Percentiles rank a stretch among this genome's conserved stretches.
These are phyloP conservation scores for Xylariomycetidae sp. DNA, from an alignment of 2,329 filamentous ascomycete genomes.

Conservation along the genomic window DNA sequence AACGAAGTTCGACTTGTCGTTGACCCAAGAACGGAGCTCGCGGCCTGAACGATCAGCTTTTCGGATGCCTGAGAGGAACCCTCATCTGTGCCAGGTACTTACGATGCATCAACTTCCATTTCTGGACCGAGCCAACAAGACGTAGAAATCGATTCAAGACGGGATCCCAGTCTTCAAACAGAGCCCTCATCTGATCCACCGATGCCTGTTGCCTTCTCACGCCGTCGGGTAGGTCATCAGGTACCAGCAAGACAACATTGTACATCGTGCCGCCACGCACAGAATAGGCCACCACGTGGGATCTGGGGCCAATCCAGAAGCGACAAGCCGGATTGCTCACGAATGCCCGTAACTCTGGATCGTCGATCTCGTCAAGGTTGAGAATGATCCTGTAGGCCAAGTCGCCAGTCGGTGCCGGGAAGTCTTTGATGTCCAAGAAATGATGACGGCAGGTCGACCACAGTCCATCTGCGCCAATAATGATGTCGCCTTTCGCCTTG, in stretches of 20 bases:
- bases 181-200: slow-evolving; percentile 52
- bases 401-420: slow-evolving; percentile 55
- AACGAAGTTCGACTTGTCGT: slow-evolving; percentile 39
- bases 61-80: too few species aligned
- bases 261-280: slow-evolving; percentile 52
- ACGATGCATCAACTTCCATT: slow-evolving; percentile 62
- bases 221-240: slow-evolving; percentile 53
- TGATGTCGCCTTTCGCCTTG: slow-evolving; percentile 42
- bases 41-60: slow-evolving; percentile 4
- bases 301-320: slow-evolving; percentile 58
- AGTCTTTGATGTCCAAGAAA: slow-evolving; percentile 38
- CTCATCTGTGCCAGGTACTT: slow-evolving; percentile 12
- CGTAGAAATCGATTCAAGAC: slow-evolving; percentile 37
- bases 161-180: slow-evolving; percentile 62
- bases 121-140: slow-evolving; percentile 54
- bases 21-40: slow-evolving; percentile 50
- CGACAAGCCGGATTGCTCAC: slow-evolving; percentile 46
- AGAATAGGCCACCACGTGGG: slow-evolving; percentile 59
- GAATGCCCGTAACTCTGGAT: slow-evolving; percentile 44
- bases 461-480: slow-evolving; percentile 59
- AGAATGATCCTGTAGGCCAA: slow-evolving; percentile 60
- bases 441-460: slow-evolving; percentile 52
- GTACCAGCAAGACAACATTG: slow-evolving; percentile 60
- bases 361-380: slow-evolving; percentile 41
- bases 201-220: slow-evolving; percentile 47